Base-by-base conservation (phyloP, 2,329 filamentous ascomycete genomes). In the Cladophialophora psammophila region DNA sequence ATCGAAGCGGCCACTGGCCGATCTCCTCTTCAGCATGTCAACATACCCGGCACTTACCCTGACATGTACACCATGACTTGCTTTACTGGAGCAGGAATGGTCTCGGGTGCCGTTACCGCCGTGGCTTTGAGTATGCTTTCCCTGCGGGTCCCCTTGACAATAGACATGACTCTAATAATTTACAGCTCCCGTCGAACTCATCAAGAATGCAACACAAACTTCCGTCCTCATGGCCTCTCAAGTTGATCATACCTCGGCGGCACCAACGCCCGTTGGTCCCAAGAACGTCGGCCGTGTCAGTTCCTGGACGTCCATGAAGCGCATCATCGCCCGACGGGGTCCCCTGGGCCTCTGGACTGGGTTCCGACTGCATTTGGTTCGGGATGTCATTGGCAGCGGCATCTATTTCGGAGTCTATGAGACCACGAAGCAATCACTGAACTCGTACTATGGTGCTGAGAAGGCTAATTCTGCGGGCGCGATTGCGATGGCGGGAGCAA, bases 191-290 rank as follows among this genome's bases (percentile, higher is more conserved):
- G 81, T 83, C 60, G 81, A 83, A 74, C 72, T 82, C 38, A 78
- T 81, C 58, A 83, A 83, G 71, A 83, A 83, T 64, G 81, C 82
- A 5, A 80, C 82, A 15, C 81, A 83, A 70, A 82, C 81, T 8
- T 83, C 81, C 0, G 81, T 83, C 38, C 72, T 83, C 55, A 79
- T 83, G 67, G 78, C 80, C 8, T 60, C 65, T 31, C 53, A 66
- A 38, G 52, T 54, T 32, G 56, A 68, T 18, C 61, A 58, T 32
- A 59, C 40, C 35, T 42, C 45, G 13, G 58, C 45, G 18, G 13
- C 54, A 18, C 55, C 18, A 59, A 50, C n/a, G 10, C 58, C 36
- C 42, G 12, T 15, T 2, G 55, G 40, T 12, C 18, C 20, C n/a
- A 72, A 73, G 63, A 71, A 71, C 20, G 75, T 78, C 57, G 80